A percentile compares a stretch with the other conserved stretches of the same genome.
Evolutionary conservation across 371 early-diverging fungal genomes (phyloP).

Genomic region (Rozella allomycis): DNA sequence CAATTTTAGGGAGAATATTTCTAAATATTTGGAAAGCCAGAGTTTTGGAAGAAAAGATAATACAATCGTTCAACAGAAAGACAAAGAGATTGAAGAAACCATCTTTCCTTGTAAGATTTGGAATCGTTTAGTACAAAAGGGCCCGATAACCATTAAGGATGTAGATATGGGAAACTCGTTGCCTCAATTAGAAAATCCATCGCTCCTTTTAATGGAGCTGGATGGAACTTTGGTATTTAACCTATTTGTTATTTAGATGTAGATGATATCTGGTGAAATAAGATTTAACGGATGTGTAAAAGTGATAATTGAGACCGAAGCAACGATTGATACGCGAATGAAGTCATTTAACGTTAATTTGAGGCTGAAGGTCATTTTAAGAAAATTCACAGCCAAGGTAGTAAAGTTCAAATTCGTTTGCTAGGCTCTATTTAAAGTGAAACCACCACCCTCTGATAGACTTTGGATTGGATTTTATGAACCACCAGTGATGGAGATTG

Average conservation of each 20-base stretch:
- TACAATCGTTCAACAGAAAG: too few species aligned
- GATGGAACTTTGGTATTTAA: conserved; percentile 50
- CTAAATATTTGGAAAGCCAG: too few species aligned
- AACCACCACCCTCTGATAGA: conserved; percentile 63
- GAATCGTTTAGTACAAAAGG: too few species aligned
- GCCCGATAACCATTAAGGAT: conserved; percentile 53
- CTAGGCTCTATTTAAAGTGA: conserved; percentile 50
- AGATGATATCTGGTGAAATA: too few species aligned
- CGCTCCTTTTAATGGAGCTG: conserved; percentile 35
- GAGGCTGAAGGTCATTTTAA: conserved; percentile 47
- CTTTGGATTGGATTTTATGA: conserved; percentile 73
- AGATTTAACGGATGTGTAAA: too few species aligned
- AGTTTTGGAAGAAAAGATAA: too few species aligned
- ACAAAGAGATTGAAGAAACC: too few species aligned
- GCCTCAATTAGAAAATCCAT: conserved; percentile 55
- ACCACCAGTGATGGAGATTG: conserved; percentile 50
- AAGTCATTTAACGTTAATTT: conserved; percentile 49
- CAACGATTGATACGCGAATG: too few species aligned
- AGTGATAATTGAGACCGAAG: too few species aligned
- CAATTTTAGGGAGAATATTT: too few species aligned
- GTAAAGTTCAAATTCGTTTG: too few species aligned
- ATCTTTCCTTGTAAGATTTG: too few species aligned
- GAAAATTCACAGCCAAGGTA: conserved; percentile 45
- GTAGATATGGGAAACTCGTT: conserved; percentile 51
- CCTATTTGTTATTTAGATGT: conserved; percentile 50